phyloP scores from a whole-genome alignment of 768 basidiomycete genomes.

The Lactarius sp. region DNA sequence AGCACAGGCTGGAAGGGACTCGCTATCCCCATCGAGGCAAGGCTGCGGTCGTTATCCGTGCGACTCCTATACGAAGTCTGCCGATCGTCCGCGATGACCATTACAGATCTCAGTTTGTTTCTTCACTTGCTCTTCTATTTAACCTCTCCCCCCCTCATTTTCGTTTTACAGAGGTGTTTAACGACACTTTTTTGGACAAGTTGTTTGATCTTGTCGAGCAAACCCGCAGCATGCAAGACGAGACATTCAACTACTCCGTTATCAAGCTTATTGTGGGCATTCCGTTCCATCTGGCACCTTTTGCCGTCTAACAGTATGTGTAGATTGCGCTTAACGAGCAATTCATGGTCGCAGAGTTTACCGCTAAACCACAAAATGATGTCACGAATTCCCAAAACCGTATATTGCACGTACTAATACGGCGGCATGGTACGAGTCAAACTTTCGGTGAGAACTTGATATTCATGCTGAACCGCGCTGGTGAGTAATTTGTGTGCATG shows the following conservation, averaged over 20 bases:
- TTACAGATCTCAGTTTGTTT: constrained; percentile 71
- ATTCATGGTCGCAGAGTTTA: constrained; percentile 87
- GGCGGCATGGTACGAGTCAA: constrained; percentile 80
- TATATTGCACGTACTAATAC: constrained; percentile 76
- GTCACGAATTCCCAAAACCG: constrained; percentile 49
- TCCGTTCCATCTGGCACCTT: not conserved
- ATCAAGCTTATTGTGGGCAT: constrained; percentile 84
- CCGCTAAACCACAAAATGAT: constrained; percentile 23
- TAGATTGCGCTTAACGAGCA: constrained; percentile 95
- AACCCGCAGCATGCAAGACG: constrained; percentile 82
- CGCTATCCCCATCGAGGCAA: constrained; percentile 75
- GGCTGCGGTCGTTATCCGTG: constrained; percentile 66
- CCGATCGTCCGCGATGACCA: constrained; percentile 77
- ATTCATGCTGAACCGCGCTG: constrained; percentile 95
- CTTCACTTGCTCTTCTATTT: not conserved
- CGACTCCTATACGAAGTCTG: constrained; percentile 88
- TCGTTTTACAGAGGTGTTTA: constrained; percentile 58
- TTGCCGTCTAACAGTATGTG: constrained; percentile 15
- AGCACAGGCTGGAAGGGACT: constrained; percentile 30
- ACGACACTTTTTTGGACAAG: constrained; percentile 79
- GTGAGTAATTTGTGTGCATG: constrained; percentile 43
- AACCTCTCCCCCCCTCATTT: not conserved
- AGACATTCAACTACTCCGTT: constrained; percentile 90
- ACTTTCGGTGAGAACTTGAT: constrained; percentile 99
- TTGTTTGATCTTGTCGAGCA: constrained; percentile 92